Evolutionary conservation across 768 basidiomycete genomes (phyloP).

Genomic region (Gymnopilus junonius): DNA sequence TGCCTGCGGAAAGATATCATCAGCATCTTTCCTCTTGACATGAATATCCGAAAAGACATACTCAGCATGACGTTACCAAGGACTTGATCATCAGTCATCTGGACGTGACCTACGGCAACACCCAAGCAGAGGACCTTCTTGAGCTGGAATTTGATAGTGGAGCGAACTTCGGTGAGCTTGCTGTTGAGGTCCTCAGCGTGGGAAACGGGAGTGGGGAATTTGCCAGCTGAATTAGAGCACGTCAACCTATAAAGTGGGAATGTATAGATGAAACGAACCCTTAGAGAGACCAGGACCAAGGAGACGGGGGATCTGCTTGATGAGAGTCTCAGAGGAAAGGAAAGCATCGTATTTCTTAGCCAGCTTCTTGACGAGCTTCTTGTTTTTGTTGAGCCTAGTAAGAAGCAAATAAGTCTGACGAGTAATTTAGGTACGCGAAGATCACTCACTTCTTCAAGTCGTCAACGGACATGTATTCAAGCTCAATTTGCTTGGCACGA

Average conservation of each 20-base stretch:
- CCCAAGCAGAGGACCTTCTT: slow-evolving; percentile 99
- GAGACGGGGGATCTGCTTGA: slow-evolving; percentile 99
- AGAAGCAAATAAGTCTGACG: not conserved
- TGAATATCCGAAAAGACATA: slow-evolving; percentile 38
- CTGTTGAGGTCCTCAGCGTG: slow-evolving; percentile 87
- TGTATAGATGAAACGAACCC: slow-evolving; percentile 51
- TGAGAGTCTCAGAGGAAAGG: slow-evolving; percentile 94
- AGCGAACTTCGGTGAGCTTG: slow-evolving; percentile 95
- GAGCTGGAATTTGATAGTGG: slow-evolving; percentile 99
- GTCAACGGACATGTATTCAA: slow-evolving; percentile 99
- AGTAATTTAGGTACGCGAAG: not conserved
- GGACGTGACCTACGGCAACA: slow-evolving; percentile 96
- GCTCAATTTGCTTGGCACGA: slow-evolving; percentile 95
- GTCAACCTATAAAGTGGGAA: not conserved
- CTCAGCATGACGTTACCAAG: slow-evolving; percentile 97
- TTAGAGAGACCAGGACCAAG: slow-evolving; percentile 99
- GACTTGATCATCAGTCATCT: slow-evolving; percentile 98
- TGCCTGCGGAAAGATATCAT: slow-evolving; percentile 56
- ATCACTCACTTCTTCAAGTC: slow-evolving; percentile 92
- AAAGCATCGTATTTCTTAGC: slow-evolving; percentile 99
- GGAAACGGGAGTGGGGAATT: slow-evolving; percentile 97
- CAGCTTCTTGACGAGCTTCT: slow-evolving; percentile 99
- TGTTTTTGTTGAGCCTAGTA: slow-evolving; percentile 97
- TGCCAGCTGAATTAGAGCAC: slow-evolving; percentile 67
- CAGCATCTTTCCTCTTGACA: not conserved